phyloP scores from a whole-genome alignment of 495 filamentous ascomycete genomes.

The Corynascus novoguineensis region DNA sequence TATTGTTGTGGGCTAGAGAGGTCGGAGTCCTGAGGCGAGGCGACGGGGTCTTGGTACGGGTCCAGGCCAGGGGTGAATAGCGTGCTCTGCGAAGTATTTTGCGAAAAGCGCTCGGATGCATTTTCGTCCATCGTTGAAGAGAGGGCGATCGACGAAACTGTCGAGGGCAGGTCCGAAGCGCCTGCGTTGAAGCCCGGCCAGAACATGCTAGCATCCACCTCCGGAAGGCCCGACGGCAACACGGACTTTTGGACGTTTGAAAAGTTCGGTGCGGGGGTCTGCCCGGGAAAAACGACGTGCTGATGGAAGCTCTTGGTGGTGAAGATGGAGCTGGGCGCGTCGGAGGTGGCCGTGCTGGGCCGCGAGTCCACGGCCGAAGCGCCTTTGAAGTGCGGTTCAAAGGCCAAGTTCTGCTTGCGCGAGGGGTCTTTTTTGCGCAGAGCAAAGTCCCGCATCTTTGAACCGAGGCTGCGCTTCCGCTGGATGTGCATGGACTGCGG shows the following conservation, averaged over 20 bases:
- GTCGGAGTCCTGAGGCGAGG: slow-evolving; percentile 2
- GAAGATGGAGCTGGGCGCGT: slow-evolving; percentile 11
- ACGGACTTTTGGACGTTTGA: slow-evolving; percentile 15
- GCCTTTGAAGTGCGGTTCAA: slow-evolving; percentile 15
- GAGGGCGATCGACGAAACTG: slow-evolving; percentile 21
- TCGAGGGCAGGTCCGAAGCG: slow-evolving; percentile 21
- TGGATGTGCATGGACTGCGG: slow-evolving; percentile 15
- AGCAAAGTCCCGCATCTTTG: slow-evolving; percentile 30
- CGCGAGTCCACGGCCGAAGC: slow-evolving; percentile 12
- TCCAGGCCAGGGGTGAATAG: slow-evolving; percentile 18
- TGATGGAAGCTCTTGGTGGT: slow-evolving; percentile 7
- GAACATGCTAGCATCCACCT: slow-evolving; percentile 23
- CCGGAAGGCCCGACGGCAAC: slow-evolving; percentile 1
- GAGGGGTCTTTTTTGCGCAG: slow-evolving; percentile 22
- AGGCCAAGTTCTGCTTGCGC: slow-evolving; percentile 15
- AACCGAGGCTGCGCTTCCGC: slow-evolving; percentile 31
- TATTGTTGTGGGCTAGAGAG: slow-evolving; percentile 13
- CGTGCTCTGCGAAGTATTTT: slow-evolving; percentile 30
- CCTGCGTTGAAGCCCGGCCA: slow-evolving; percentile 18
- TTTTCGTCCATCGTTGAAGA: slow-evolving; percentile 20
- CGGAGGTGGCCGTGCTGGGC: slow-evolving; percentile 21
- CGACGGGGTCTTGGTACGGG: slow-evolving; percentile 9
- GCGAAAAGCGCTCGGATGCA: slow-evolving; percentile 18
- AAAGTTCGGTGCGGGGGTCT: slow-evolving; percentile 9
- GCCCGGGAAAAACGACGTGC: slow-evolving; percentile 11